Evolutionary conservation across 2,329 filamentous ascomycete species (phyloP).

Genomic region (Colletotrichum sp.): DNA sequence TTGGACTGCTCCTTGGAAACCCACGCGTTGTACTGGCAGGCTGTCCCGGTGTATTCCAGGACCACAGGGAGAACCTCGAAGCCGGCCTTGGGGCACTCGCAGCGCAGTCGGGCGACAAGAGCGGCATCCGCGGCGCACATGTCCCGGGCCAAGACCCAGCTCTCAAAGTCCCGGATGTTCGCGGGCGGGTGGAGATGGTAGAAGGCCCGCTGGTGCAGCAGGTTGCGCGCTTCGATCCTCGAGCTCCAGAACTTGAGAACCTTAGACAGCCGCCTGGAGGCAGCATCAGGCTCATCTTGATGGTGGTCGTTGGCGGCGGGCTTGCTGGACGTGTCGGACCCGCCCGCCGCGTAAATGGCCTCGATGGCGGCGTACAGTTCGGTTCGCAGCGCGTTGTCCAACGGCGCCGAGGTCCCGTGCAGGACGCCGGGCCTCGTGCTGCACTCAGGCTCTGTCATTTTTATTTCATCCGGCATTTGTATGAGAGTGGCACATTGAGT

Average conservation of each 20-base stretch:
- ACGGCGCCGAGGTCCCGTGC: neutral
- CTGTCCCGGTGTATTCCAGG: conserved; percentile 6
- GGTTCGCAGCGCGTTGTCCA: neutral
- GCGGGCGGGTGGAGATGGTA: conserved; percentile 9
- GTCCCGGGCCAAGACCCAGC: neutral
- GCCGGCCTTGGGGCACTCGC: neutral
- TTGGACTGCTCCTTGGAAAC: neutral
- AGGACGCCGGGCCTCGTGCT: neutral
- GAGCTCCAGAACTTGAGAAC: neutral
- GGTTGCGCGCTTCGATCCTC: neutral
- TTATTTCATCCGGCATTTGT: neutral
- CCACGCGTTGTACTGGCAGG: neutral
- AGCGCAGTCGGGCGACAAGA: neutral
- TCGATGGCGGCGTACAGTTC: conserved; percentile 4
- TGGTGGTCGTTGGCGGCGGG: neutral
- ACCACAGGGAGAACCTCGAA: conserved; percentile 16
- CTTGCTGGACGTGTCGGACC: neutral
- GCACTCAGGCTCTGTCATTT: neutral
- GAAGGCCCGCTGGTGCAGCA: neutral
- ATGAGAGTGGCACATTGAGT: neutral
- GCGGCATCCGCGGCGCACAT: neutral
- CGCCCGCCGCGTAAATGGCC: conserved; percentile 5
- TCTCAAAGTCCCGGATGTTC: neutral
- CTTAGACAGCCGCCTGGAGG: neutral
- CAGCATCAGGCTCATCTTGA: neutral